Percentiles rank a stretch among this genome's conserved stretches.
Conservation (phyloP, 2,329 filamentous ascomycete genomes). For the Bipolaris gigantea region DNA sequence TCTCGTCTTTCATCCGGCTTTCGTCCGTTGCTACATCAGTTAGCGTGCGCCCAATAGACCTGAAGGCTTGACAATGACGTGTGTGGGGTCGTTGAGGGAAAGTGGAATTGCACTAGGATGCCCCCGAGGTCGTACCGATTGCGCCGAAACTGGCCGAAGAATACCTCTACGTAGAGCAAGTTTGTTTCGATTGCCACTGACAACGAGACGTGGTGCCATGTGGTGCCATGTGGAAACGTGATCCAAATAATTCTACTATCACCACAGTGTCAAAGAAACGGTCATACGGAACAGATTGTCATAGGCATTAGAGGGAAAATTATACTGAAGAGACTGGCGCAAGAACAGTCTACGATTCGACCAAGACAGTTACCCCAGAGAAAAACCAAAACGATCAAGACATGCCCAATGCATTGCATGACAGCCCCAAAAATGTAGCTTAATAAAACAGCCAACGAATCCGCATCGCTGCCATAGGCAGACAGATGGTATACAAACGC, state of each 20-base stretch:
- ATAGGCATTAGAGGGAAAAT: not conserved
- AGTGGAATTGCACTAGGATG: not conserved
- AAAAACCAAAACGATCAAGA: not conserved
- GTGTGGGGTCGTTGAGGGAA: not conserved
- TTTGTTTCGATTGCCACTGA: not conserved
- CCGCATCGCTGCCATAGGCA: slow-evolving; percentile 12
- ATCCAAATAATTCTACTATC: not conserved
- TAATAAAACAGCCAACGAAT: not conserved
- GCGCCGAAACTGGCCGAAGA: not conserved
- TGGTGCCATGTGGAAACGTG: not conserved
- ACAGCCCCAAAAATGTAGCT: not conserved
- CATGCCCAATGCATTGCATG: not conserved
- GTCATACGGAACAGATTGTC: not conserved
- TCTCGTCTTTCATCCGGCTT: not conserved
- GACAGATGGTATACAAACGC: slow-evolving; percentile 7
- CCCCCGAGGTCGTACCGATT: not conserved
- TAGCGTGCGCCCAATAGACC: not conserved
- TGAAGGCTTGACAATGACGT: not conserved
- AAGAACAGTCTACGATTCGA: not conserved
- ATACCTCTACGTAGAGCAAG: not conserved
- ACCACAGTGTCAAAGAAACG: not conserved
- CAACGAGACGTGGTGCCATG: not conserved
- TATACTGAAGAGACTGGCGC: not conserved
- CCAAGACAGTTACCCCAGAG: not conserved
- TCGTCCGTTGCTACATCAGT: not conserved